Evolutionary conservation across 768 basidiomycete species (phyloP), one percentile per base, ranked within the genome.

Genomic region (Suillus decipiens): DNA sequence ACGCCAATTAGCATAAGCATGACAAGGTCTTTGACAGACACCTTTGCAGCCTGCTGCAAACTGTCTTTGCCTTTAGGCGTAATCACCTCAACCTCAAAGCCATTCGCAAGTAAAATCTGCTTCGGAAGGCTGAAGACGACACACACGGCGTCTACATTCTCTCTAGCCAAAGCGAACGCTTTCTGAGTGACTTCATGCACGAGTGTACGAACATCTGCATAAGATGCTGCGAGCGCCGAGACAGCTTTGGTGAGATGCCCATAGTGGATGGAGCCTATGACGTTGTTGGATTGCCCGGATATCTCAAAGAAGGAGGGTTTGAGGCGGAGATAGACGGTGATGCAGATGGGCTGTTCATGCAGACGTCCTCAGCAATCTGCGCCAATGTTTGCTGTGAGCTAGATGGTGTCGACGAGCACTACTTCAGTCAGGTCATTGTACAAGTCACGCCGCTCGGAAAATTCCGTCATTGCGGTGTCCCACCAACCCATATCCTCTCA

Each of bases 291-390:
- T 28, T 66, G 58, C 0, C 81, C 86, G 11, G 11, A 37, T 12
- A 37, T 37, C 3, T 37, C 37, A 37, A 37, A 11, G 37, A 37
- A 37, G 37, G 73, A 68, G 0, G 75, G 72, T 22, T 69, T 53
- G 2, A 86, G 75, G 60, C 83, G 78, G 59, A 83, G 70, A 9
- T 69, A 67, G 43, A 90, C 69, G 14, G 80, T 79, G 67, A 89
- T 70, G 15, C 78, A 69, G 59, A 87, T 76, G 0, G 84, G 84
- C 62, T 90, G 89, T 0, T 77, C 63, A 2, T 81, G 78, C 0
- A 63, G 47, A 36, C 78, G 78, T 7, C 78, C 76, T 85, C 86
- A 86, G 66, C 83, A 82, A 64, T 87, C 86, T 0, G 72, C 68
- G 0, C 84, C 84, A 41, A 86, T 70, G 61, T 72, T 74, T 9